Conservation (phyloP, 805 yeast species). For the Candida glaebosa region DNA sequence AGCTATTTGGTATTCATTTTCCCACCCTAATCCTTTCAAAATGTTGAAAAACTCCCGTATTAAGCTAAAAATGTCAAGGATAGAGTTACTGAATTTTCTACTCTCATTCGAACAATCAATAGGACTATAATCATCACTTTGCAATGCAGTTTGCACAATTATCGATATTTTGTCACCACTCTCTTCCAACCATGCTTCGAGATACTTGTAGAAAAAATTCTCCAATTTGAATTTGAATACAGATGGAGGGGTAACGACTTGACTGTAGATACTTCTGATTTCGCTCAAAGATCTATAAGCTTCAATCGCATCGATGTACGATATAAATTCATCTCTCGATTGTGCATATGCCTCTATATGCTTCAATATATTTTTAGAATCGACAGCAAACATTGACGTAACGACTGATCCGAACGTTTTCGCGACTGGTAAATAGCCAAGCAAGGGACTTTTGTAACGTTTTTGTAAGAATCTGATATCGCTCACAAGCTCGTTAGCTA, state of each 20-base stretch:
- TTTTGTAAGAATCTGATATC: constrained; percentile 53
- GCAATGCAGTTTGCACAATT: constrained; percentile 53
- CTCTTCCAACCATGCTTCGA: constrained; percentile 37
- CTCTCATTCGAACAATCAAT: constrained; percentile 40
- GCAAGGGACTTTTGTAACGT: constrained; percentile 56
- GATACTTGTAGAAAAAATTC: constrained; percentile 42
- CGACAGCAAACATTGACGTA: constrained; percentile 52
- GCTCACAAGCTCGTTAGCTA: constrained; percentile 51
- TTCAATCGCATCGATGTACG: constrained; percentile 55
- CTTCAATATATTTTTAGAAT: constrained; percentile 47
- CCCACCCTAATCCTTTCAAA: constrained; percentile 65
- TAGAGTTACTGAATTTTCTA: constrained; percentile 55
- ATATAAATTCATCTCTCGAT: constrained; percentile 29
- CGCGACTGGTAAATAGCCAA: constrained; percentile 55
- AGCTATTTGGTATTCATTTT: constrained; percentile 58
- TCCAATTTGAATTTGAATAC: constrained; percentile 56
- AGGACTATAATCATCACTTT: constrained; percentile 55
- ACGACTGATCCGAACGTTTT: constrained; percentile 45
- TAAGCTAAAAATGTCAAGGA: constrained; percentile 62
- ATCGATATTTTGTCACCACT: constrained; percentile 44
- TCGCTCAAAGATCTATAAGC: constrained; percentile 52
- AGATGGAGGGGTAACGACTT: constrained; percentile 39
- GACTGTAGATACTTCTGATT: constrained; percentile 48
- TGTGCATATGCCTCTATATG: constrained; percentile 44
- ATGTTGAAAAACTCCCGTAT: constrained; percentile 55